Evolutionary conservation across 805 yeast species (phyloP).

Genomic region (Candida argentea): DNA sequence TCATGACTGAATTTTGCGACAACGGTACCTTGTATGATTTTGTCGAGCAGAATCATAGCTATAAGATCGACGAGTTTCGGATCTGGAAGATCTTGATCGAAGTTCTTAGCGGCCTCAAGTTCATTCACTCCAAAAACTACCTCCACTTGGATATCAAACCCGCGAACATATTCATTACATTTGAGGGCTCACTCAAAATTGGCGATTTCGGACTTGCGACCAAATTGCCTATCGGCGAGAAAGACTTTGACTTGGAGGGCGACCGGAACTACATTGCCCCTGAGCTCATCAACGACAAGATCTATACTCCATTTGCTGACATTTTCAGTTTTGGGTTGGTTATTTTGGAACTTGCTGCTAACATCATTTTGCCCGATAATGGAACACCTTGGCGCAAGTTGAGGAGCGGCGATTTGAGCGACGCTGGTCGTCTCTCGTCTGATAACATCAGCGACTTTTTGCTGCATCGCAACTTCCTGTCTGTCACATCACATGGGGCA

Average conservation of each 20-base stretch:
- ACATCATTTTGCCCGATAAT: conserved; percentile 88
- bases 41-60: conserved; percentile 60
- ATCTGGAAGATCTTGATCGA: conserved; percentile 95
- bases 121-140: conserved; percentile 64
- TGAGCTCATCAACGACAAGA: conserved; percentile 73
- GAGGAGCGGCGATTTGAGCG: conserved; percentile 89
- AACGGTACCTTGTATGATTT: conserved; percentile 85
- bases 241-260: conserved; percentile 84
- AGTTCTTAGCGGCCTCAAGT: conserved; percentile 65
- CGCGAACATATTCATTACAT: conserved; percentile 86
- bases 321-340: conserved; percentile 90
- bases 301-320: conserved; percentile 87
- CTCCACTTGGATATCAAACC: conserved; percentile 91
- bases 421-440: conserved; percentile 75
- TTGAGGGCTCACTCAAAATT: conserved; percentile 87
- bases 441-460: conserved; percentile 35
- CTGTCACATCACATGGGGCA: conserved; percentile 16
- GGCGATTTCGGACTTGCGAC: conserved; percentile 97
- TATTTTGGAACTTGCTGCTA: conserved; percentile 92
- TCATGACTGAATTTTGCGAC: conserved; percentile 92
- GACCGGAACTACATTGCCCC: conserved; percentile 98
- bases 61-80: conserved; percentile 89
- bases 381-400: conserved; percentile 95
- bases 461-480: conserved; percentile 26
- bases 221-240: conserved; percentile 55